A percentile compares a stretch with the other conserved stretches of the same genome.
Evolutionary conservation across 805 yeast genomes (phyloP).

Genomic region (Saturnispora sekii): DNA sequence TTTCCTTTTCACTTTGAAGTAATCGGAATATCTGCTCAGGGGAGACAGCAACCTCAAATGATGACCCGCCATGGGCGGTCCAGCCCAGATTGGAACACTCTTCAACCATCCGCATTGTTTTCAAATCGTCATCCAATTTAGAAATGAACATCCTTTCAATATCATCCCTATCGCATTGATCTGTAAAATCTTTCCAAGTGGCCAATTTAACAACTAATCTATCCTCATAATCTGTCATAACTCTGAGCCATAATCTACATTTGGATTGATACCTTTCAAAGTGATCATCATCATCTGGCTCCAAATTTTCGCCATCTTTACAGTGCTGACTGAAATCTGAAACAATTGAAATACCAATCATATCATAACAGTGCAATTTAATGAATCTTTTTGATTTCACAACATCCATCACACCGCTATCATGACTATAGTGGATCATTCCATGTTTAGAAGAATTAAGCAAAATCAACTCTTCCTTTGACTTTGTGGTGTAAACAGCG

Average conservation of each 20-base stretch:
- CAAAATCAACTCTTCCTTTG: background rate
- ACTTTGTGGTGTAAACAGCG: background rate
- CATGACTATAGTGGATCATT: background rate
- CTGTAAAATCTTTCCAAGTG: background rate
- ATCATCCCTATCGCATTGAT: background rate
- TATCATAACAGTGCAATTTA: background rate
- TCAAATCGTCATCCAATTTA: too few species aligned
- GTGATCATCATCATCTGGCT: background rate
- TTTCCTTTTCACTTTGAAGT: too few species aligned
- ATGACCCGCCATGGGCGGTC: too few species aligned
- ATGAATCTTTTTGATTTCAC: background rate
- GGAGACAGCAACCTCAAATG: too few species aligned
- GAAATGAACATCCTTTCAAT: background rate
- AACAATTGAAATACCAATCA: constrained; percentile 6
- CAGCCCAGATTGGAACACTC: too few species aligned
- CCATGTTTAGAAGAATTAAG: constrained; percentile 11
- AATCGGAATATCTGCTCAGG: too few species aligned
- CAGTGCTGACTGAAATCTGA: background rate
- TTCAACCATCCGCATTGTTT: too few species aligned
- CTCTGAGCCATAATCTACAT: constrained; percentile 1
- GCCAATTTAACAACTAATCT: background rate
- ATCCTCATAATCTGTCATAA: constrained; percentile 1
- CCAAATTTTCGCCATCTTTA: background rate
- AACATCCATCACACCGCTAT: background rate
- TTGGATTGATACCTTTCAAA: background rate